Base-by-base conservation (phyloP, 2,329 filamentous ascomycete species). In the Beauveria brongniartii region DNA sequence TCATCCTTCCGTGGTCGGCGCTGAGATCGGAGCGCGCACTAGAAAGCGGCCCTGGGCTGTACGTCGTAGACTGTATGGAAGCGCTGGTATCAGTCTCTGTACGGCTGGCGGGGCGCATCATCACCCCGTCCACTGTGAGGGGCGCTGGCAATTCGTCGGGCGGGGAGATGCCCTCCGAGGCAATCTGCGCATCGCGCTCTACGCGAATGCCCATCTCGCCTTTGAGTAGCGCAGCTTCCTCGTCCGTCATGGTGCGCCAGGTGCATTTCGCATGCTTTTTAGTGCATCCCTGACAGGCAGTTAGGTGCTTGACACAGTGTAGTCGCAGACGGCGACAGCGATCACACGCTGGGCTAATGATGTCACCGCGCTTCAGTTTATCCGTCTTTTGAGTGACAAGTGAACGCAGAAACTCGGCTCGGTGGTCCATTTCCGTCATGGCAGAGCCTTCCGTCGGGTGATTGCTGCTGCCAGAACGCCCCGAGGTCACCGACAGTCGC, bases 231-330 rank as follows among this genome's bases (percentile, higher is more conserved):
- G 68, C 68, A 30, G 77, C 68, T 63, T 96, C 92, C 3, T 88
- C 87, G 37, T 90, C 85, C 18, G 84, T 86, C n/a, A 94, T 84
- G 50, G 89, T 85, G 66, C 87, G 89, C 91, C 91, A 96, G 16
- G 86, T 87, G 71, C 91, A 96, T 68, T 92, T 92, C 22, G 90
- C 90, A 70, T 96, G 91, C 71, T 95, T 95, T 71, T 90, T 92
- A 0, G 91, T 95, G 72, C 91, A 96, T 24, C 90, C 91, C 72
- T 88, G 85, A 69, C 92, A 96, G 9, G 91, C 90, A 0, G 91
- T 95, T 44, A 94, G 78, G 64, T 96, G 90, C 74, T 95, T 95
- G 53, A 92, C 78, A 64, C 91, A 96, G 62, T 91, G 85, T 75
- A 92, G 90, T 65, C 89, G 86, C 18, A 95, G 78, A 34, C 91